Evolutionary conservation across 2,329 filamentous ascomycete genomes (phyloP).

Genomic region (Fusarium poae): DNA sequence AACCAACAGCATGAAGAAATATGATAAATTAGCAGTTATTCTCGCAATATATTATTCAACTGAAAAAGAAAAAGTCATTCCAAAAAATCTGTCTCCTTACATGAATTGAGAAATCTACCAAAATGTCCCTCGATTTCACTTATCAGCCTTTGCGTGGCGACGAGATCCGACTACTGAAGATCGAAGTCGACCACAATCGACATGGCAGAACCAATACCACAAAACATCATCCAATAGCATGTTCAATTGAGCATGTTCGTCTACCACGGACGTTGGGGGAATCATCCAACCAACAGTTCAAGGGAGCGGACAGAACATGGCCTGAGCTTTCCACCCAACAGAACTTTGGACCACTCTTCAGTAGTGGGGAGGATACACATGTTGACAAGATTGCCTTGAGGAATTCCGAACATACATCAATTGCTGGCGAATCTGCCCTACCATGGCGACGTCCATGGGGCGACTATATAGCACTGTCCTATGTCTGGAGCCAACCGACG

Average conservation of each 20-base stretch:
- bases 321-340: neutral
- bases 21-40: neutral
- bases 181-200: neutral
- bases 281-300: neutral
- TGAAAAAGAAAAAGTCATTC: too few relatives aligned
- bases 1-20: neutral
- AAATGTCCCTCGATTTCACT: neutral
- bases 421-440: neutral
- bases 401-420: fast-evolving
- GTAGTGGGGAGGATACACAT: neutral
- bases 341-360: neutral
- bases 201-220: too few relatives aligned
- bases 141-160: neutral
- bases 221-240: neutral
- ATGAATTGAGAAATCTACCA: neutral
- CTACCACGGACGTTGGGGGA: neutral
- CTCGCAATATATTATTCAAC: neutral
- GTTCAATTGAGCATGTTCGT: neutral
- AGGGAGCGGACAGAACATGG: neutral
- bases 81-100: too few relatives aligned
- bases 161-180: neutral
- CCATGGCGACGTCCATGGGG: slow-evolving; percentile 16
- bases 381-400: fast-evolving
- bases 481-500: neutral
- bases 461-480: slow-evolving; percentile 8